Evolutionary conservation across 495 filamentous ascomycete genomes (phyloP).

Genomic region (Melanomma pulvis-pyrius): DNA sequence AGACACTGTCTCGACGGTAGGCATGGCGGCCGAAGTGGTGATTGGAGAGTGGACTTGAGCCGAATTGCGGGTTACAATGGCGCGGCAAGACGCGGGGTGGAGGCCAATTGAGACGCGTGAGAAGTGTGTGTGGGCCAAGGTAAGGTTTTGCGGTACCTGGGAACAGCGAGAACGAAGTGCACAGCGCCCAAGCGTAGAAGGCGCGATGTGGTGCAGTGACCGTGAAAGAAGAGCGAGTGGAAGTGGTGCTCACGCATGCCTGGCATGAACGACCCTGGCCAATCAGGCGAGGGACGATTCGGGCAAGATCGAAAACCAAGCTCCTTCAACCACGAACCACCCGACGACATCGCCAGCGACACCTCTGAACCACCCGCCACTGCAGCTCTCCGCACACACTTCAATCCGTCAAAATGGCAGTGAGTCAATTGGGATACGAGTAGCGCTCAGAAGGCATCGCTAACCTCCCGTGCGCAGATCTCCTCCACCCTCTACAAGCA

Average conservation of each 20-base stretch:
- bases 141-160: neutral
- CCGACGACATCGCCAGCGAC: slow-evolving; percentile 15
- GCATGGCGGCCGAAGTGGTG: slow-evolving; percentile 20
- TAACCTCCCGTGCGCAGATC: slow-evolving; percentile 50
- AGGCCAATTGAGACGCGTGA: neutral
- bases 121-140: neutral
- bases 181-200: neutral
- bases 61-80: too few species aligned
- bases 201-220: slow-evolving; percentile 45
- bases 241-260: neutral
- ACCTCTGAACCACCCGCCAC: slow-evolving; percentile 3
- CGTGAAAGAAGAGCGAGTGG: neutral
- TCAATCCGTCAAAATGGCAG: slow-evolving; percentile 54
- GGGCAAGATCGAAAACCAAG: neutral
- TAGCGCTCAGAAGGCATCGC: slow-evolving; percentile 34
- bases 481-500: slow-evolving; percentile 77
- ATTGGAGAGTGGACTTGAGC: neutral
- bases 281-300: neutral
- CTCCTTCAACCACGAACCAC: neutral
- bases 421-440: slow-evolving; percentile 42
- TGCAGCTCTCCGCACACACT: slow-evolving; percentile 6
- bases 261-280: neutral
- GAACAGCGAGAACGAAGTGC: too few species aligned
- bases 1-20: slow-evolving; percentile 49
- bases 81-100: neutral